Percentiles rank a stretch among this genome's conserved stretches.
Conservation (phyloP, 1,284 basidiomycete species). For the Mrakiaceae sp. region DNA sequence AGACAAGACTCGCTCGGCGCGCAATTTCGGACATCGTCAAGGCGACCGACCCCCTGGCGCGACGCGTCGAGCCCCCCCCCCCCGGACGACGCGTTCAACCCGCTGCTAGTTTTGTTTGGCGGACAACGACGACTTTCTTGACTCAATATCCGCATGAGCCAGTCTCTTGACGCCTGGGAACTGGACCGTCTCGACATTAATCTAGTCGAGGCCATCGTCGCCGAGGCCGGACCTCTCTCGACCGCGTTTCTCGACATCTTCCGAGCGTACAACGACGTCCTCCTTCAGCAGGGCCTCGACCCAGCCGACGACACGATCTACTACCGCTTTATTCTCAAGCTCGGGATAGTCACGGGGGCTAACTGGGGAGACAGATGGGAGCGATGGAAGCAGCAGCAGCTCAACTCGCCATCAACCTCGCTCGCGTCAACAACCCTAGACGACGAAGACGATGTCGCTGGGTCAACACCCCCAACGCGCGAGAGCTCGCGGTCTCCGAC, state of each 20-base stretch:
- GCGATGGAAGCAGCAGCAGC: constrained; percentile 25
- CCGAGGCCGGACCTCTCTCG: constrained; percentile 23
- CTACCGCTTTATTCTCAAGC: constrained; percentile 34
- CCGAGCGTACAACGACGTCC: constrained; percentile 65
- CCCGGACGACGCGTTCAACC: too few relatives aligned
- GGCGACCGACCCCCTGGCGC: too few relatives aligned
- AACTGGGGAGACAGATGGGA: constrained; percentile 35
- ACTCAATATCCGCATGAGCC: too few relatives aligned
- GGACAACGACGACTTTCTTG: too few relatives aligned
- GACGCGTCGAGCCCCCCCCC: too few relatives aligned
- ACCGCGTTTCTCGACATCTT: constrained; percentile 63
- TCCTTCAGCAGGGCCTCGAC: constrained; percentile 59
- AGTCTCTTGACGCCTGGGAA: too few relatives aligned
- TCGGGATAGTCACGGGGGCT: constrained; percentile 31
- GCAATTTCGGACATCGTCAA: too few relatives aligned
- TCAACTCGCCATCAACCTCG: not conserved
- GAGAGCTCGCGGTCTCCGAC: not conserved
- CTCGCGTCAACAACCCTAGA: not conserved
- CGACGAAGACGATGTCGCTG: not conserved
- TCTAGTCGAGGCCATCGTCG: constrained; percentile 9
- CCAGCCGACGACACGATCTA: constrained; percentile 48
- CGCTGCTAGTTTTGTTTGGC: too few relatives aligned
- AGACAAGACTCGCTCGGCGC: too few relatives aligned
- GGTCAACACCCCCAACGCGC: not conserved
- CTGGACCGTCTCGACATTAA: not conserved